Percentiles rank a stretch among this genome's conserved stretches.
Evolutionary conservation across 2,329 filamentous ascomycete genomes (phyloP).

Genomic region (Fusarium begoniae): DNA sequence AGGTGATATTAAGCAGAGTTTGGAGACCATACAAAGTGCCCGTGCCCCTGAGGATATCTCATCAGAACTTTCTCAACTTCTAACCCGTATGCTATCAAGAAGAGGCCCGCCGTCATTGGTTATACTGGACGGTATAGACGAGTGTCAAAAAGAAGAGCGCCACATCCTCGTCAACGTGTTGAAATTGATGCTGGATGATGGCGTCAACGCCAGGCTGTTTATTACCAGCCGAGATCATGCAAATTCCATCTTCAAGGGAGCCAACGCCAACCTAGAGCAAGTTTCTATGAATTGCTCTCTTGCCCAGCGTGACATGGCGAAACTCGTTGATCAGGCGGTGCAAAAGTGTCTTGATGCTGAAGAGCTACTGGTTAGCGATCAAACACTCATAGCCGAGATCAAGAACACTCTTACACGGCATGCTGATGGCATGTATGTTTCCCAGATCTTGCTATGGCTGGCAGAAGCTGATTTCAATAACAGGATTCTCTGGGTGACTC

Average conservation of each 20-base stretch:
- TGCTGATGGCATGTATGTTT: not conserved
- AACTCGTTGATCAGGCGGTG: not conserved
- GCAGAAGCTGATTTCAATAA: rapidly evolving
- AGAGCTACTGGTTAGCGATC: not conserved
- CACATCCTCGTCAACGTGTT: rapidly evolving
- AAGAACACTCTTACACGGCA: rapidly evolving
- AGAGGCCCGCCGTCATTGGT: rapidly evolving
- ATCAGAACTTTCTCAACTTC: rapidly evolving
- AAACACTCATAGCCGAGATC: rapidly evolving
- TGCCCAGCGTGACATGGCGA: not conserved
- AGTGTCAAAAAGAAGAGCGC: not conserved
- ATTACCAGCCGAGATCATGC: not conserved
- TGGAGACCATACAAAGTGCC: rapidly evolving
- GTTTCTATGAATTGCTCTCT: not conserved
- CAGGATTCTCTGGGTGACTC: not conserved
- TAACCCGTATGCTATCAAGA: rapidly evolving
- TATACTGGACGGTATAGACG: rapidly evolving
- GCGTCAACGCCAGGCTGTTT: rapidly evolving
- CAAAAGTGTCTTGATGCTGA: not conserved
- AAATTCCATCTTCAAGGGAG: rapidly evolving
- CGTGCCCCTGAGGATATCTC: rapidly evolving
- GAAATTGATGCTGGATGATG: rapidly evolving
- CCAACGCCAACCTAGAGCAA: rapidly evolving
- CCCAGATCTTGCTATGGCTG: rapidly evolving
- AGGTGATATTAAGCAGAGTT: rapidly evolving